Evolutionary conservation across 2,329 filamentous ascomycete species (phyloP).

Genomic region (Berkeleyomyces basicola): DNA sequence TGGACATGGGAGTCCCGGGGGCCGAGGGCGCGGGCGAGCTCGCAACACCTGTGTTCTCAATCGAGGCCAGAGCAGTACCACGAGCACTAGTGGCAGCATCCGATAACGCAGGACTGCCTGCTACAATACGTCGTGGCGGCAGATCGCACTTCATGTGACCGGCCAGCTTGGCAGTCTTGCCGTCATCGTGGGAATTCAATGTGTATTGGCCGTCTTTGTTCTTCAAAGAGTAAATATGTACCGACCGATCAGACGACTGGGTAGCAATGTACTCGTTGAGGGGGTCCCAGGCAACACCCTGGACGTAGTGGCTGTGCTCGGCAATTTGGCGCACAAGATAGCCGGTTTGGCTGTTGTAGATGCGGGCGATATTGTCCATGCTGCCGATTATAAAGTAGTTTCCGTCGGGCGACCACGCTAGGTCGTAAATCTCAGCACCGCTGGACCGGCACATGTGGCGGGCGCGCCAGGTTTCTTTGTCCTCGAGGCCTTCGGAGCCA

Average conservation of each 20-base stretch:
- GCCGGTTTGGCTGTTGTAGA: constrained; percentile 81
- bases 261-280: constrained; percentile 96
- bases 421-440: constrained; percentile 91
- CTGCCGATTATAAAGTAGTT: constrained; percentile 94
- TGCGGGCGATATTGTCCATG: constrained; percentile 96
- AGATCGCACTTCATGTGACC: constrained; percentile 71
- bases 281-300: constrained; percentile 96
- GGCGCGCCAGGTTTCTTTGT: constrained; percentile 91
- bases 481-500: constrained; percentile 72
- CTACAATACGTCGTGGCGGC: constrained; percentile 78
- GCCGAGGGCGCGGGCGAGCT: constrained; percentile 81
- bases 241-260: constrained; percentile 92
- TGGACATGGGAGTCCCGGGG: constrained; percentile 80
- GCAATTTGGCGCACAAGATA: constrained; percentile 77
- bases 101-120: constrained; percentile 67
- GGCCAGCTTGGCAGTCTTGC: constrained; percentile 60
- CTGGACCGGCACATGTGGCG: constrained; percentile 96
- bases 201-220: constrained; percentile 94
- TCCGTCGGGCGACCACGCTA: constrained; percentile 97
- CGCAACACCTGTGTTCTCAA: constrained; percentile 36
- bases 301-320: constrained; percentile 95
- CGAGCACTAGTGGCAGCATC: constrained; percentile 2
- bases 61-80: constrained; percentile 29
- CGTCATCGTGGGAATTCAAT: constrained; percentile 41
- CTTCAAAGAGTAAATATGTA: constrained; percentile 91